Percentiles rank a stretch among this genome's conserved stretches.
Evolutionary conservation across 495 filamentous ascomycete genomes (phyloP).

Genomic region (Penicillium verhagenii): DNA sequence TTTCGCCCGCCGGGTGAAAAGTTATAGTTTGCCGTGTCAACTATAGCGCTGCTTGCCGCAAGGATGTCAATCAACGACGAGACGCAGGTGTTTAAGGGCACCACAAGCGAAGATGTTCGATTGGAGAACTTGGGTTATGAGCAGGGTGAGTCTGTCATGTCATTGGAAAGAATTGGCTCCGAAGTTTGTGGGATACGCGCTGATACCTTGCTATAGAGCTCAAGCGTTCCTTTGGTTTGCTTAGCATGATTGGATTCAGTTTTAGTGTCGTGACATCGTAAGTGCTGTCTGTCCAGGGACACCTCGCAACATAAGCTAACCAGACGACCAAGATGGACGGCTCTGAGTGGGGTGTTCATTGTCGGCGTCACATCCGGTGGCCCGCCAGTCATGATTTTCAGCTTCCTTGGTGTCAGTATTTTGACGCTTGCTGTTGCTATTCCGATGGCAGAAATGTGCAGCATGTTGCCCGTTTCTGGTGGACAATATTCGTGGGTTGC

Average conservation of each 20-base stretch:
- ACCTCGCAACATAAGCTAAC: background rate
- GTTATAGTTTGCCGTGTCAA: background rate
- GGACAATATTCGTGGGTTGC: slow-evolving; percentile 60
- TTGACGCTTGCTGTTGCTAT: slow-evolving; percentile 53
- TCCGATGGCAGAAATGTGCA: slow-evolving; percentile 60
- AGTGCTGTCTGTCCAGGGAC: background rate
- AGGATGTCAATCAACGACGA: slow-evolving; percentile 23
- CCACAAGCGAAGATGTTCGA: slow-evolving; percentile 38
- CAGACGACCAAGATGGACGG: slow-evolving; percentile 47
- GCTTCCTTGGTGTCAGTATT: slow-evolving; percentile 52
- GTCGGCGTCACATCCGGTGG: slow-evolving; percentile 55
- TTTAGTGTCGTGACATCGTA: slow-evolving; percentile 59
- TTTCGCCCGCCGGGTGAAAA: background rate
- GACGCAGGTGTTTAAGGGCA: slow-evolving; percentile 23
- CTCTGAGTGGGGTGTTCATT: slow-evolving; percentile 56
- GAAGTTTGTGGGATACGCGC: background rate
- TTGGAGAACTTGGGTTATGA: slow-evolving; percentile 50
- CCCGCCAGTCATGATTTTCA: slow-evolving; percentile 58
- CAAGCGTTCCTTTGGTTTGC: slow-evolving; percentile 55
- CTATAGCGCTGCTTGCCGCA: background rate
- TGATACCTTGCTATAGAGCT: slow-evolving; percentile 40
- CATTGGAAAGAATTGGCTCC: background rate
- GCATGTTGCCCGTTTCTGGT: slow-evolving; percentile 51
- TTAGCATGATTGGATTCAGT: slow-evolving; percentile 60
- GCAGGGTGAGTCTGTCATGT: slow-evolving; percentile 40